Conservation (phyloP, 192 early-diverging fungal species). For the Rhizophagus prolifer region DNA sequence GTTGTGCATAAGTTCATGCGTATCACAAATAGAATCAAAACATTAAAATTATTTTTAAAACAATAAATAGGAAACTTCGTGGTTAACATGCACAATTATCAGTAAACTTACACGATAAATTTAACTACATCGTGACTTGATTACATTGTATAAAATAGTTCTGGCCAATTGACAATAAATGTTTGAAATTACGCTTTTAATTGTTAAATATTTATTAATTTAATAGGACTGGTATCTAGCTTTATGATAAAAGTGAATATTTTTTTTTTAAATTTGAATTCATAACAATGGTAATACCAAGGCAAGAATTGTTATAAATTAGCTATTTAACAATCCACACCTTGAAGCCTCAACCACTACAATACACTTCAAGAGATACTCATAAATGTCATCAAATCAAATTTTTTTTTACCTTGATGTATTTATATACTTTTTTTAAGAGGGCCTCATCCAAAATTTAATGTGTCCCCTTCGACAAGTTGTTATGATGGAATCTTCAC, state of each 20-base stretch:
- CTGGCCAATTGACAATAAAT: too few relatives aligned
- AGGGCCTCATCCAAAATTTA: slow-evolving; percentile 72
- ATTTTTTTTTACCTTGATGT: neutral
- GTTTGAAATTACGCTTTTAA: neutral
- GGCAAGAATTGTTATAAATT: neutral
- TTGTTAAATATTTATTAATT: neutral
- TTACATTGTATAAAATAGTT: too few relatives aligned
- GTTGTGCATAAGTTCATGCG: too few relatives aligned
- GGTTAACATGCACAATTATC: too few relatives aligned
- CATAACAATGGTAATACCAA: neutral
- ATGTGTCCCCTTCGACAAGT: slow-evolving; percentile 72
- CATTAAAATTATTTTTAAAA: too few relatives aligned
- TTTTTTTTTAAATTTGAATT: neutral
- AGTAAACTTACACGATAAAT: too few relatives aligned
- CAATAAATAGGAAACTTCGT: neutral
- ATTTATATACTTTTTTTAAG: neutral
- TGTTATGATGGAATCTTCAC: slow-evolving; percentile 71
- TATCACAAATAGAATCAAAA: too few relatives aligned
- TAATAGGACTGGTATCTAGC: neutral
- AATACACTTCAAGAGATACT: neutral
- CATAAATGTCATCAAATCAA: neutral
- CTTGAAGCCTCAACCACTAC: neutral
- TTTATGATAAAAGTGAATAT: neutral
- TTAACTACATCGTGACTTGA: too few relatives aligned
- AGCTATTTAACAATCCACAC: neutral